A percentile compares a stretch with the other conserved stretches of the same genome.
Conservation (phyloP, 805 yeast species). For the Spathaspora girioi region DNA sequence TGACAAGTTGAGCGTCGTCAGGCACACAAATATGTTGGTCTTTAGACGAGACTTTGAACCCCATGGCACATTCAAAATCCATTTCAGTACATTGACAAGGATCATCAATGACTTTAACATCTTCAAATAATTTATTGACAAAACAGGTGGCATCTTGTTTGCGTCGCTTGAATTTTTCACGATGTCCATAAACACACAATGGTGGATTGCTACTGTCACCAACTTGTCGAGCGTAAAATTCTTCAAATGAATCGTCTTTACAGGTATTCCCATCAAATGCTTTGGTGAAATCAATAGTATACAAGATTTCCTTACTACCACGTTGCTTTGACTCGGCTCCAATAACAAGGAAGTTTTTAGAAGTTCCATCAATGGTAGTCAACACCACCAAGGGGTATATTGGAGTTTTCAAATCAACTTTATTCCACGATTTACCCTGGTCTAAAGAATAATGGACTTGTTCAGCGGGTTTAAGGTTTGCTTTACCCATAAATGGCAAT, state of each 20-base stretch:
- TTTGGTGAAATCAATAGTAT: conserved; percentile 51
- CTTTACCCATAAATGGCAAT: conserved; percentile 31
- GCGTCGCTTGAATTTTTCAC: conserved; percentile 61
- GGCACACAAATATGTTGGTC: conserved; percentile 46
- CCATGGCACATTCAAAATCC: conserved; percentile 70
- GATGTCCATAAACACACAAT: conserved; percentile 66
- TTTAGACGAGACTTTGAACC: conserved; percentile 28
- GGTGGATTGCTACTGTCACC: conserved; percentile 23
- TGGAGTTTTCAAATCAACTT: conserved; percentile 42
- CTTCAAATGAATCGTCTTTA: conserved; percentile 56
- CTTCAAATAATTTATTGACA: conserved; percentile 45
- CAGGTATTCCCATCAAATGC: conserved; percentile 51
- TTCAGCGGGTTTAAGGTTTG: conserved; percentile 20
- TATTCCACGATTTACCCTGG: conserved; percentile 68
- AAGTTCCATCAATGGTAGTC: conserved; percentile 70
- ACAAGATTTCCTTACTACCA: conserved; percentile 15
- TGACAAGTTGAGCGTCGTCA: conserved; percentile 17
- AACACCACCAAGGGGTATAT: conserved; percentile 42
- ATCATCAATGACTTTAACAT: conserved; percentile 46
- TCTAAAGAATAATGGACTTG: conserved; percentile 56
- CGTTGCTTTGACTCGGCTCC: conserved; percentile 31
- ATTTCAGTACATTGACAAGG: conserved; percentile 59
- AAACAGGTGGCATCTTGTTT: conserved; percentile 63
- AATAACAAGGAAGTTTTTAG: conserved; percentile 50
- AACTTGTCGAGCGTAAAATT: conserved; percentile 50